These are phyloP conservation scores for Tillandsia leiboldiana DNA, from an alignment of 176 grass and related monocot species.

Conservation along the genomic window DNA sequence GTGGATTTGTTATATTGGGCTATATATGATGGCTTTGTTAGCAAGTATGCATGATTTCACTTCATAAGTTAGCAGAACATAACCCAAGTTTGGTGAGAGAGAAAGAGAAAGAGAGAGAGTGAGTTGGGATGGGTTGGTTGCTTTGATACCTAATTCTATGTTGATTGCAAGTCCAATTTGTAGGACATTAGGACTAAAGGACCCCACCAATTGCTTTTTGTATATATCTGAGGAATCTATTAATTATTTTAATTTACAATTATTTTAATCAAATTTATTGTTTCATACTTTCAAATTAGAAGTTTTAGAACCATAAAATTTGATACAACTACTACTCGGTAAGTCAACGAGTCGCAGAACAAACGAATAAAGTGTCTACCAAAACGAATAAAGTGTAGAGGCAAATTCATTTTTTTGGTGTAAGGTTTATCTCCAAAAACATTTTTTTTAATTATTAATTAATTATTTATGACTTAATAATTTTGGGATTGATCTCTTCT, in stretches of 20 bases:
- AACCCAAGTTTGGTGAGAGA: slow-evolving; percentile 31
- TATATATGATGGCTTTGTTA: slow-evolving; percentile 23
- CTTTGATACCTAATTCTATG: background rate
- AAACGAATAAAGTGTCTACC: too few relatives aligned
- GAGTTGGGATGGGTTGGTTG: slow-evolving; percentile 1
- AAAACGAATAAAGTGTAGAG: too few relatives aligned
- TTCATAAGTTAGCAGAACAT: slow-evolving; percentile 6
- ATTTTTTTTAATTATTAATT: too few relatives aligned
- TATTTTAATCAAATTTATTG: too few relatives aligned
- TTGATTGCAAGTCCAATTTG: background rate
- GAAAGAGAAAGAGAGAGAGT: slow-evolving; percentile 9
- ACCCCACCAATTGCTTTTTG: background rate
- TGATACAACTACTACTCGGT: too few relatives aligned
- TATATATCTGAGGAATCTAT: background rate
- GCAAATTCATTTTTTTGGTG: too few relatives aligned
- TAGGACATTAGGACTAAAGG: background rate
- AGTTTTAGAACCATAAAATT: too few relatives aligned
- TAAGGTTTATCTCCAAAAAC: too few relatives aligned
- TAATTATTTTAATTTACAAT: too few relatives aligned
- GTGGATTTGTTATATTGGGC: slow-evolving; percentile 19
- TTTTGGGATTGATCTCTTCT: background rate
- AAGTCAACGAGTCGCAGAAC: too few relatives aligned
- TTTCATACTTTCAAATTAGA: too few relatives aligned
- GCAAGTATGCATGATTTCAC: slow-evolving; percentile 33
- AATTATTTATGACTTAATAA: too few relatives aligned